phyloP scores from a whole-genome alignment of 495 filamentous ascomycete genomes.

The Aspergillus olivimuriae region DNA sequence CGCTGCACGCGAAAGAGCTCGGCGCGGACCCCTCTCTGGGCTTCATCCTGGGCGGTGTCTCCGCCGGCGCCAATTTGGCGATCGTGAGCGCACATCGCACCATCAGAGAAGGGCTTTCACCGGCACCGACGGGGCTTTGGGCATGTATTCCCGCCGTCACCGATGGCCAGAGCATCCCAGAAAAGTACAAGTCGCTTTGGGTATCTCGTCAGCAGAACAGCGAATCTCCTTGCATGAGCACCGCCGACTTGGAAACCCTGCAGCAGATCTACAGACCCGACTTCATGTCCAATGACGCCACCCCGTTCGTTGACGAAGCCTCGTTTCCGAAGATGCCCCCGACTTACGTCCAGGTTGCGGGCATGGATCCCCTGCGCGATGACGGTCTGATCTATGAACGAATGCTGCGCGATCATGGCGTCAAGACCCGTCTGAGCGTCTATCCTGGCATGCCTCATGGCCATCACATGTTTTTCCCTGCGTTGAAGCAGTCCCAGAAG shows the following conservation, averaged over 20 bases:
- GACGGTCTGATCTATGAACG: constrained; percentile 34
- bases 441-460: constrained; percentile 42
- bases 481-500: constrained; percentile 11
- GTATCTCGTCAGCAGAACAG: constrained; percentile 35
- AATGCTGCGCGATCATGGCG: constrained; percentile 24
- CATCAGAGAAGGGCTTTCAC: constrained; percentile 35
- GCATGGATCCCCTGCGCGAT: constrained; percentile 33
- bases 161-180: constrained; percentile 12
- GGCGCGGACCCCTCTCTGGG: constrained; percentile 23
- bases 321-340: constrained; percentile 21
- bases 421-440: constrained; percentile 29
- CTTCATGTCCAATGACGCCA: constrained; percentile 7
- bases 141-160: constrained; percentile 32
- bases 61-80: constrained; percentile 42
- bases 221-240: constrained; percentile 13
- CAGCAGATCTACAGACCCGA: constrained; percentile 6
- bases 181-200: constrained; percentile 25
- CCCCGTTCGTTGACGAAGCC: constrained; percentile 6
- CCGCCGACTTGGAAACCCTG: not conserved
- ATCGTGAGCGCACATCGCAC: constrained; percentile 34
- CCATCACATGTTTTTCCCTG: constrained; percentile 28
- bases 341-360: constrained; percentile 35
- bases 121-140: constrained; percentile 38
- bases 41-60: constrained; percentile 45
- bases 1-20: constrained; percentile 22